These are phyloP conservation scores for Populus davidiana DNA, from an alignment of 345 rosid genomes.

Conservation along the genomic window DNA sequence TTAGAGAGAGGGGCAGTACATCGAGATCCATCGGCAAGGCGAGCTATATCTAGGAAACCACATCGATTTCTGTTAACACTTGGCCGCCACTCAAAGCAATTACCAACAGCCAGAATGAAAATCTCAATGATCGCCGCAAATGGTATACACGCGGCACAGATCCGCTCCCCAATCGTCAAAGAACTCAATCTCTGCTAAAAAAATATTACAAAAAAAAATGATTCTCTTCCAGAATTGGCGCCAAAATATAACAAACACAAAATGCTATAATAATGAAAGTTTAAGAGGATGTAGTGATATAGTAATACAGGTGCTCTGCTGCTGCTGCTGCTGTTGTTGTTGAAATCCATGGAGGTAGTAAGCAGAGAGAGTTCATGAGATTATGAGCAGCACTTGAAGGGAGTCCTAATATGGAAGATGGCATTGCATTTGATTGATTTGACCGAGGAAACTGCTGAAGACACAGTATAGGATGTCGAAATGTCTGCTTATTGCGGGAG, in stretches of 20 bases:
- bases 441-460: no score
- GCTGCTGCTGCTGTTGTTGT: not conserved
- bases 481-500: no score
- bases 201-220: not conserved
- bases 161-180: slow-evolving; percentile 54
- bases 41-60: slow-evolving; percentile 34
- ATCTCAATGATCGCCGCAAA: slow-evolving; percentile 49
- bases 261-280: no score
- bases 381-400: no score
- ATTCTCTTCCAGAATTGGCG: no score
- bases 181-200: slow-evolving; percentile 50
- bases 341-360: not conserved
- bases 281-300: no score
- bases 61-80: slow-evolving; percentile 8
- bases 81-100: slow-evolving; percentile 43
- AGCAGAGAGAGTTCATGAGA: not conserved
- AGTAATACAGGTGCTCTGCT: not conserved
- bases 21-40: slow-evolving; percentile 57
- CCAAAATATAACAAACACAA: no score
- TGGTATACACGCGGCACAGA: slow-evolving; percentile 64
- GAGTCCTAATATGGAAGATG: no score
- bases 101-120: slow-evolving; percentile 31
- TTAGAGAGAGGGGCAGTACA: slow-evolving; percentile 32
- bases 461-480: no score
- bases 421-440: no score